A percentile compares a stretch with the other conserved stretches of the same genome.
Evolutionary conservation across 345 rosid species (phyloP).

Genomic region (Gossypium sturtianum): DNA sequence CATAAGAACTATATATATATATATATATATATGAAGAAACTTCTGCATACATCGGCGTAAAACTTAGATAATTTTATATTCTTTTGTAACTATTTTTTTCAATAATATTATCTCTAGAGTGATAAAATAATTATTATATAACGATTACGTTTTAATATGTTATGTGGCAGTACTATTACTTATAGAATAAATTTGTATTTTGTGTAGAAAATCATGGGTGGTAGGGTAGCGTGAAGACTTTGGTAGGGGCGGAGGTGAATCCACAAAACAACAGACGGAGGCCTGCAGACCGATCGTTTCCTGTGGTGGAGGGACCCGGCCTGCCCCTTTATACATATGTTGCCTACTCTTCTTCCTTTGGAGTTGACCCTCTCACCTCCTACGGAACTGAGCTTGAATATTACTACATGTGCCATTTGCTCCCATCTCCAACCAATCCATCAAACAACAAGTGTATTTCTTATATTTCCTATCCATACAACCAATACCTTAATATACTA

Average conservation of each 20-base stretch:
- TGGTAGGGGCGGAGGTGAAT: conserved; percentile 1
- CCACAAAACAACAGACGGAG: conserved; percentile 1
- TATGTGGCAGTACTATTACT: neutral
- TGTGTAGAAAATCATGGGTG: neutral
- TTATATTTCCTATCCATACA: too few relatives aligned
- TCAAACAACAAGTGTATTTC: neutral
- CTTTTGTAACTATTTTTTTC: rapidly evolving
- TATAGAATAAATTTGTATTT: too few relatives aligned
- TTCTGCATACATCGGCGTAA: rapidly evolving
- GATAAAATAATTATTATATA: too few relatives aligned
- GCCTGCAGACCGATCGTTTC: neutral
- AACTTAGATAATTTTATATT: too few relatives aligned
- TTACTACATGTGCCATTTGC: neutral
- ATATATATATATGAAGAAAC: too few relatives aligned
- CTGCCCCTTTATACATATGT: neutral
- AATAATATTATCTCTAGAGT: too few relatives aligned
- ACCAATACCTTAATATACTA: too few relatives aligned
- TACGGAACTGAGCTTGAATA: too few relatives aligned
- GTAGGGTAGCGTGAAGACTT: conserved; percentile 4
- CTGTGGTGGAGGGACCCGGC: conserved; percentile 1
- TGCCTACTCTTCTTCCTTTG: neutral
- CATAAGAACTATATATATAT: too few relatives aligned
- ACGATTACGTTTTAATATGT: neutral
- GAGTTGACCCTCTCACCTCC: neutral
- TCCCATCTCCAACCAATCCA: neutral